Evolutionary conservation across 2,329 filamentous ascomycete species (phyloP).

Genomic region (Curvularia spicifera): DNA sequence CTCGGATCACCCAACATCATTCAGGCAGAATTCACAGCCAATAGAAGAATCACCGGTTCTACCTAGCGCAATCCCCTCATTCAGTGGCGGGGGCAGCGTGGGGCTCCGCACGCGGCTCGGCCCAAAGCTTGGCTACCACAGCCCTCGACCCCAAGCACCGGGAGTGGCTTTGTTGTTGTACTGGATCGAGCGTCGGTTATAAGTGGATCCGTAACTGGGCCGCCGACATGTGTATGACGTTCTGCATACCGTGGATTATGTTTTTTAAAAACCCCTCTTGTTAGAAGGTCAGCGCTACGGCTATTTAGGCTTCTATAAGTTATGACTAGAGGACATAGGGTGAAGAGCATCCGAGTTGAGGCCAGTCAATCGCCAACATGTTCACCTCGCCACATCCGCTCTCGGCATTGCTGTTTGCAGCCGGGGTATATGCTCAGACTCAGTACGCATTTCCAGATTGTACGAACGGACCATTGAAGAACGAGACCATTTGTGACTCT

Average conservation of each 20-base stretch:
- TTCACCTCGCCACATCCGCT: constrained; percentile 17
- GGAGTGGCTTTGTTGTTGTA: constrained; percentile 19
- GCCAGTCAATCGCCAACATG: constrained; percentile 16
- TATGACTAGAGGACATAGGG: not conserved
- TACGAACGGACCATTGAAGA: constrained; percentile 57
- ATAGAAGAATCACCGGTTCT: constrained; percentile 7
- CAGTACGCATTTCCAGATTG: constrained; percentile 58
- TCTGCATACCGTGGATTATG: constrained; percentile 13
- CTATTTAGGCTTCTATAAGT: constrained; percentile 29
- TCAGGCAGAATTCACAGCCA: constrained; percentile 32
- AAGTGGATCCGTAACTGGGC: constrained; percentile 13
- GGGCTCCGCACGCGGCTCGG: constrained; percentile 28
- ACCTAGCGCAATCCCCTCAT: constrained; percentile 28
- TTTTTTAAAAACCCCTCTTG: constrained; percentile 8
- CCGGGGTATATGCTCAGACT: constrained; percentile 27
- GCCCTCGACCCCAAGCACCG: constrained; percentile 13
- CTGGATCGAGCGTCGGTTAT: constrained; percentile 10
- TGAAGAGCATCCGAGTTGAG: not conserved
- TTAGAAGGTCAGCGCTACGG: constrained; percentile 17
- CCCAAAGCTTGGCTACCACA: constrained; percentile 12
- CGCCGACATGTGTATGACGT: constrained; percentile 21
- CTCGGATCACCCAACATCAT: constrained; percentile 12
- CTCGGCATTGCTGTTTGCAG: constrained; percentile 16
- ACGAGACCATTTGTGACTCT: constrained; percentile 60
- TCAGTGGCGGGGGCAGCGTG: constrained; percentile 7